Base-by-base conservation (phyloP, 2,329 filamentous ascomycete genomes). In the Fusarium nygamai region DNA sequence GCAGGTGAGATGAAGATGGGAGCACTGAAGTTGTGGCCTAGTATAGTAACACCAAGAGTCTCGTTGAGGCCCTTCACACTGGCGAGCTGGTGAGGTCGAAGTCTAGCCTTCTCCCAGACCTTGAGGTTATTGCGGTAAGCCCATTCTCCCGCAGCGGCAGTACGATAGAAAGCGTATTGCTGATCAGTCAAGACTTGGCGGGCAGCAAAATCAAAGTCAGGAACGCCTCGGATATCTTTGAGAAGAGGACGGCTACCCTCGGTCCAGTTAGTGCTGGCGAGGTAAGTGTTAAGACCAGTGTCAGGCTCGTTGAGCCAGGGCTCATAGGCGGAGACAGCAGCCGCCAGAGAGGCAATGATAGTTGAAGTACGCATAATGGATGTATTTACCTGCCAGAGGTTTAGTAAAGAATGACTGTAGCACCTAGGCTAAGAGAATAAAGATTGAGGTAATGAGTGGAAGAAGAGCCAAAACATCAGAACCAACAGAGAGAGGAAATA, bases 51-150 rank as follows among this genome's bases (percentile, higher is more conserved):
- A 9, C 82, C 71, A 17, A 84, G 67, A 5, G 81, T 82, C 61
- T 80, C 74, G 43, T 84, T 83, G 27, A 83, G 75, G 19, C 76
- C 75, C 14, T 75, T 76, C 47, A 87, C 82, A 63, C 59, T 74
- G 13, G 74, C 76, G 3, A 78, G 75, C n/a, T 78, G 73, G 16
- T 76, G 75, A 67, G 85, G 84, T 46, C 86, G 81, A 33, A 87
- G 79, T 46, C 82, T 81, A 60, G 84, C 85, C 67, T 86, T 84
- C 43, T 82, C 78, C 82, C 83, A 88, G 46, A 86, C 82, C 63
- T 88, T 85, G 11, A 88, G 82, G 76, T 88, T 88, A 79, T 87
- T 85, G 54, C 86, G 83, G 82, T 88, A 88, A 1, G 83, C 74
- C 85, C 84, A 88, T 75, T 88, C 86, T 53, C 85, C 85, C 8